phyloP scores from a whole-genome alignment of 169 alveolate species.

The Cryptosporidium canis region DNA sequence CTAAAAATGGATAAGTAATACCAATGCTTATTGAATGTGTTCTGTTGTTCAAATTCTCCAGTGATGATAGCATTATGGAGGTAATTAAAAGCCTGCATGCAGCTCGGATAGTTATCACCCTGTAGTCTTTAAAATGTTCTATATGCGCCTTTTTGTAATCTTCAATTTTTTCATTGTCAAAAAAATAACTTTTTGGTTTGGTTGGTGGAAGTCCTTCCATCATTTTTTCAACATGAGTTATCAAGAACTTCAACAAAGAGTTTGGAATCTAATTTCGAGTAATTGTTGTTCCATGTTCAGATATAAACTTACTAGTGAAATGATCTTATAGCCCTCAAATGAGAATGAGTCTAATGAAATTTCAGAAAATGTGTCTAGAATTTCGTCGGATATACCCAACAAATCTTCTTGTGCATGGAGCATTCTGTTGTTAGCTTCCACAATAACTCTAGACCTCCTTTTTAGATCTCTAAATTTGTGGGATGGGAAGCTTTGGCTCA shows the following conservation, averaged over 20 bases:
- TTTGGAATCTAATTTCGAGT: conserved; percentile 31
- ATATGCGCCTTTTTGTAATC: conserved; percentile 1
- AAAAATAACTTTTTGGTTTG: neutral
- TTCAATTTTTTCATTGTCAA: neutral
- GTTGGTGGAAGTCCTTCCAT: conserved; percentile 22
- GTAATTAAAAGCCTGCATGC: conserved; percentile 32
- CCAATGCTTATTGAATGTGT: neutral
- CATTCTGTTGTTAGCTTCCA: conserved; percentile 43
- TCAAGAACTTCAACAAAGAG: neutral
- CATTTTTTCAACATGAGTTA: neutral
- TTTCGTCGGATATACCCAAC: neutral
- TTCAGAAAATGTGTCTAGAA: neutral
- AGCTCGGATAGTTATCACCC: conserved; percentile 5
- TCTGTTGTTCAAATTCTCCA: conserved; percentile 3
- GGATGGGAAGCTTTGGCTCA: neutral
- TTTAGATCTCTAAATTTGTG: conserved; percentile 66
- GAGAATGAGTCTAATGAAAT: neutral
- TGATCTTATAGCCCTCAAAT: neutral
- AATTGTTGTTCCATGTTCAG: neutral
- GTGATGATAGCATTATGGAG: conserved; percentile 34
- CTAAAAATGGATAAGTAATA: conserved; percentile 38
- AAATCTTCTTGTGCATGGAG: conserved; percentile 3
- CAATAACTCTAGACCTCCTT: conserved; percentile 32
- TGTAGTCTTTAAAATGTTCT: conserved; percentile 13
- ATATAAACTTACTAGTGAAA: conserved; percentile 36